Evolutionary conservation across 192 early-diverging fungal genomes (phyloP).

Genomic region (Linnemannia elongata): DNA sequence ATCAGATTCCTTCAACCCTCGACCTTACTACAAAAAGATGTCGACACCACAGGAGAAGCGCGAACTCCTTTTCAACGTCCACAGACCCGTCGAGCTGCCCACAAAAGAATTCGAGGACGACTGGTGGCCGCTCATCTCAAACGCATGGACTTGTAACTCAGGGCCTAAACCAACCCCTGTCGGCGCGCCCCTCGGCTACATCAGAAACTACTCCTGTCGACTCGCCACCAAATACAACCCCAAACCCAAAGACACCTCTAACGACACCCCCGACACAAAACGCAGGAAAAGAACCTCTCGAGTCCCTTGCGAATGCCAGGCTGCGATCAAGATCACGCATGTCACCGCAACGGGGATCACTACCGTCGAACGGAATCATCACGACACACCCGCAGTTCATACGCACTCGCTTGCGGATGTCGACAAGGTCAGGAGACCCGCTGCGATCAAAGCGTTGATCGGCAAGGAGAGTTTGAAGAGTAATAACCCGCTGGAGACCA

Average conservation of each 20-base stretch:
- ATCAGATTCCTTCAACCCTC: neutral
- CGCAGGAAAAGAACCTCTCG: neutral
- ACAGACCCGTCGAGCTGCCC: slow-evolving; percentile 16
- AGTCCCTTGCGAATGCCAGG: neutral
- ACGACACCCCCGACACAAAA: neutral
- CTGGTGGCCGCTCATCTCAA: slow-evolving; percentile 28
- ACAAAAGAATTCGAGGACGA: slow-evolving; percentile 29
- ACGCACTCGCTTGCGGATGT: neutral
- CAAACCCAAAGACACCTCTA: neutral
- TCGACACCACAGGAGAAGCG: slow-evolving; percentile 23
- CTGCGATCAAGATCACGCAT: neutral
- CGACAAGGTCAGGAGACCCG: neutral
- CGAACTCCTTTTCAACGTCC: slow-evolving; percentile 10
- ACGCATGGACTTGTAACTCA: slow-evolving; percentile 8
- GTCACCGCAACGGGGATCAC: neutral
- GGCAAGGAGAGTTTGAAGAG: neutral
- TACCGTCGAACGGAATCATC: neutral
- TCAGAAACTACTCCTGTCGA: neutral
- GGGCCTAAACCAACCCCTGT: neutral
- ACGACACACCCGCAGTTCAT: neutral
- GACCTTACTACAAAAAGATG: neutral
- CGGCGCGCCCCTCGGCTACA: neutral
- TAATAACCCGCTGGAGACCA: neutral
- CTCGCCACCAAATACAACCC: neutral
- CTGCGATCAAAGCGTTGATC: neutral